Conservation (phyloP, 768 basidiomycete species). For the Sistotremastrum niveocremeum region DNA sequence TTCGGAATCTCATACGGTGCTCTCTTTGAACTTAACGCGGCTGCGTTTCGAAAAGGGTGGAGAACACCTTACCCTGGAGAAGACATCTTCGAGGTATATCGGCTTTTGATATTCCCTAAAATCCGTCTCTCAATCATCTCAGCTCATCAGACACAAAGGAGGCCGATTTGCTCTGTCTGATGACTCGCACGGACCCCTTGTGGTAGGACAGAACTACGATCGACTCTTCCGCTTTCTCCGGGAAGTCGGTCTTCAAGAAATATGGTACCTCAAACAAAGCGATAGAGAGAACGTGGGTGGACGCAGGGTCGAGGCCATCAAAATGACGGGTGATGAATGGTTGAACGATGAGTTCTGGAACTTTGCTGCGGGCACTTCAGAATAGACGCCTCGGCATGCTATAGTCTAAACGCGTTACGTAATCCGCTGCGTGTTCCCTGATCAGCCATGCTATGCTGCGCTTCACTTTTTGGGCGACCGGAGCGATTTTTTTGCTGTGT, state of each 20-base stretch:
- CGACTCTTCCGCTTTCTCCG: slow-evolving; percentile 52
- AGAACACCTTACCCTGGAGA: slow-evolving; percentile 64
- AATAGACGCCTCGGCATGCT: no score
- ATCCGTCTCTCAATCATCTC: slow-evolving; percentile 2
- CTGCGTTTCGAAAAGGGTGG: slow-evolving; percentile 91
- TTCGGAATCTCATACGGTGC: slow-evolving; percentile 73
- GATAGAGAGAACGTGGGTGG: neutral
- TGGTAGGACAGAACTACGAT: slow-evolving; percentile 78
- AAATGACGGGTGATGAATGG: no score
- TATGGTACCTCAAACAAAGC: slow-evolving; percentile 43
- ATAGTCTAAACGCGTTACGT: no score
- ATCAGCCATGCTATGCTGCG: no score
- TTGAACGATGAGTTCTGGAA: no score
- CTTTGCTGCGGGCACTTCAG: no score
- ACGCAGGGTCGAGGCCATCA: neutral
- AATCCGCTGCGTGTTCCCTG: no score
- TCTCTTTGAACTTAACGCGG: slow-evolving; percentile 85
- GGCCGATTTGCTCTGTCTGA: slow-evolving; percentile 85
- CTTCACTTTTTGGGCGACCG: no score
- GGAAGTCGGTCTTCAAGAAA: slow-evolving; percentile 40
- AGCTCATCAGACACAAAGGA: slow-evolving; percentile 57
- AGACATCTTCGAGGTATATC: slow-evolving; percentile 57
- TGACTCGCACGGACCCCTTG: slow-evolving; percentile 85
- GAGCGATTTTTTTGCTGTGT: no score
- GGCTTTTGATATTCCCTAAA: slow-evolving; percentile 9